Percentiles rank a stretch among this genome's conserved stretches.
phyloP scores from a whole-genome alignment of 257 asterid genomes.

The Lycium ferocissimum region DNA sequence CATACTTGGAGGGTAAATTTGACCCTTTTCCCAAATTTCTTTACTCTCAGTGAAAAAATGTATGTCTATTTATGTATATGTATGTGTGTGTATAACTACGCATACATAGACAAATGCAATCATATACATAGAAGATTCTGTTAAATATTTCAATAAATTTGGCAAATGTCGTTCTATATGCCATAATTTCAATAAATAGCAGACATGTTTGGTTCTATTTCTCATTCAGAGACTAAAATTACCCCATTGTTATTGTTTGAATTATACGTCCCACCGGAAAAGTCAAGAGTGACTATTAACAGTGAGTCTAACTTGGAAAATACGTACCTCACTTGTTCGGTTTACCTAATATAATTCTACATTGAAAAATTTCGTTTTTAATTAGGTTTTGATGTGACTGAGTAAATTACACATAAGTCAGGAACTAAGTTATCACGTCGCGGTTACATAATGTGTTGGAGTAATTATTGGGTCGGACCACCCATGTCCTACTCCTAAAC shows the following conservation, averaged over 20 bases:
- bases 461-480: too few species aligned
- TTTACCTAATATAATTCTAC: neutral
- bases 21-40: too few species aligned
- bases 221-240: slow-evolving; percentile 23
- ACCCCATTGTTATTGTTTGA: neutral
- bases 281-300: slow-evolving; percentile 26
- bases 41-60: too few species aligned
- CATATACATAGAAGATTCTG: slow-evolving; percentile 12
- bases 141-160: slow-evolving; percentile 20
- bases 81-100: neutral
- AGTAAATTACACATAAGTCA: neutral
- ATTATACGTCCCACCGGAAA: neutral
- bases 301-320: slow-evolving; percentile 24
- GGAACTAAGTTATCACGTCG: slow-evolving; percentile 8
- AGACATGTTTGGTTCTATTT: neutral
- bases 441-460: neutral
- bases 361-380: neutral
- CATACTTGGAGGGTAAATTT: too few species aligned
- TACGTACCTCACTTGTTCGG: slow-evolving; percentile 1
- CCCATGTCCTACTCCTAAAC: too few species aligned
- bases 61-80: too few species aligned
- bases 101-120: neutral
- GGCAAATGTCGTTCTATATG: slow-evolving; percentile 2
- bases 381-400: slow-evolving; percentile 19
- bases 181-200: neutral